phyloP scores from a whole-genome alignment of 1,284 basidiomycete species.

The Pterulicium gracile region DNA sequence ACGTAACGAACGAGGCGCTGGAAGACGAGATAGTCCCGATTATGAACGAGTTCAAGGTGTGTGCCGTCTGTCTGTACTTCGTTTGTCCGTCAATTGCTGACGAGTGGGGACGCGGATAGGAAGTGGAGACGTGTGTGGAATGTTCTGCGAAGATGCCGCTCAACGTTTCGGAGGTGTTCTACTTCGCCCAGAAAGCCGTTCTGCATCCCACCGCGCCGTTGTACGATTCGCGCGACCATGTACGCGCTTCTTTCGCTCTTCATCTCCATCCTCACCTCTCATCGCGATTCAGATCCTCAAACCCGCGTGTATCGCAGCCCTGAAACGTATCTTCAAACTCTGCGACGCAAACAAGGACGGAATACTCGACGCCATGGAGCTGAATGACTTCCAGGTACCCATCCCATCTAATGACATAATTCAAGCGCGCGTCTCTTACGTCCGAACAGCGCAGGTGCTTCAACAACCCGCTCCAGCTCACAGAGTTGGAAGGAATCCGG shows the following conservation, averaged over 20 bases:
- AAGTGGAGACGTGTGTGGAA: conserved; percentile 97
- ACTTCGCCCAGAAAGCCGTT: conserved; percentile 98
- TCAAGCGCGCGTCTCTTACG: conserved; percentile 8
- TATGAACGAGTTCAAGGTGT: conserved; percentile 94
- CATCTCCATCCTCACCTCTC: conserved; percentile 6
- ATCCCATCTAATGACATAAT: conserved; percentile 5
- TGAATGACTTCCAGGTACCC: conserved; percentile 91
- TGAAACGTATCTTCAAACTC: conserved; percentile 91
- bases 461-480: conserved; percentile 82
- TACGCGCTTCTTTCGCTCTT: conserved; percentile 22
- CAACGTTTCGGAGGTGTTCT: conserved; percentile 98
- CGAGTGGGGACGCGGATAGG: conserved; percentile 33
- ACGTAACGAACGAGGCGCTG: conserved; percentile 89
- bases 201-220: conserved; percentile 94
- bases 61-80: conserved; percentile 9
- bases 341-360: conserved; percentile 95
- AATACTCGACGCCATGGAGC: conserved; percentile 79
- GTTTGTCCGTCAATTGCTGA: conserved; percentile 6
- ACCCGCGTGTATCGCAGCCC: conserved; percentile 82
- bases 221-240: conserved; percentile 94
- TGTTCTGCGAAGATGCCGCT: conserved; percentile 84
- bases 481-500: conserved; percentile 89
- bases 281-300: conserved; percentile 64
- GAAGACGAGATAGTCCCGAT: conserved; percentile 93
- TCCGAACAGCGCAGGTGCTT: conserved; percentile 79